Evolutionary conservation across 306 rosid species (phyloP).

Genomic region (Cucumis hystrix): DNA sequence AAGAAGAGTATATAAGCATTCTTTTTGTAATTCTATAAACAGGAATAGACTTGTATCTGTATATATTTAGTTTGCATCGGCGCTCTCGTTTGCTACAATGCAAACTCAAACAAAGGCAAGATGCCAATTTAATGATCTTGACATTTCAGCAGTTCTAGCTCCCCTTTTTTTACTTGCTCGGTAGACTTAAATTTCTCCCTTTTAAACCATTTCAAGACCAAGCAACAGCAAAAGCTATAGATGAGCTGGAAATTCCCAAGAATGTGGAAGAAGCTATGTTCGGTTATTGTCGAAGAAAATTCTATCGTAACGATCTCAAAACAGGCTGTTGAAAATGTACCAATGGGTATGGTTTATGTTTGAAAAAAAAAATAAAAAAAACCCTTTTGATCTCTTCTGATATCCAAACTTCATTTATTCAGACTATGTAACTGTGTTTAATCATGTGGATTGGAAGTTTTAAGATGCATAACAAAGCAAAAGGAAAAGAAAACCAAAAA

Average conservation of each 20-base stretch:
- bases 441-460: not conserved
- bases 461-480: not conserved
- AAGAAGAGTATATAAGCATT: not conserved
- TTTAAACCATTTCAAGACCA: not conserved
- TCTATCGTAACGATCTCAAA: not conserved
- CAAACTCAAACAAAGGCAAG: not conserved
- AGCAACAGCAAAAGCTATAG: not conserved
- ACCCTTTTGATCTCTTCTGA: not conserved
- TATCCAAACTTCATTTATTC: not conserved
- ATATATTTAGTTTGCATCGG: not conserved
- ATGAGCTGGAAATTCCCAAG: not conserved
- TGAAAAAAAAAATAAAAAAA: not conserved
- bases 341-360: not conserved
- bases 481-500: not conserved
- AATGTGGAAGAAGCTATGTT: not conserved
- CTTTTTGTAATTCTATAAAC: not conserved
- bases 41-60: constrained; percentile 5
- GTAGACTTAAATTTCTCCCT: not conserved
- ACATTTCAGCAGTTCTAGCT: not conserved
- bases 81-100: not conserved
- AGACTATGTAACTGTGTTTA: not conserved
- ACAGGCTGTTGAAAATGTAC: not conserved
- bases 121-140: not conserved
- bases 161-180: not conserved
- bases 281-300: not conserved